phyloP scores from a whole-genome alignment of 192 early-diverging fungal species.

The Coemansia umbellata region DNA sequence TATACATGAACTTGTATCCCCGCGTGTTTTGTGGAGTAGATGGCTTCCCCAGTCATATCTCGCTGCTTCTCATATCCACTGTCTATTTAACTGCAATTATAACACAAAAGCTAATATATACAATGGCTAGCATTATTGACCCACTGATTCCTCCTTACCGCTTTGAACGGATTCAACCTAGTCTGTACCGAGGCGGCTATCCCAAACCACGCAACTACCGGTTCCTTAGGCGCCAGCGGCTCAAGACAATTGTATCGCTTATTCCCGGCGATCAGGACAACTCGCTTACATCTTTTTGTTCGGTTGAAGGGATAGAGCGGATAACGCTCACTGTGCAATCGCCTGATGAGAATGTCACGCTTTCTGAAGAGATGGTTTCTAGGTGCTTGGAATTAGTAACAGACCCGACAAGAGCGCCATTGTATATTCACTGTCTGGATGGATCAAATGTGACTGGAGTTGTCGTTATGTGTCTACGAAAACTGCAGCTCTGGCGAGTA shows the following conservation, averaged over 20 bases:
- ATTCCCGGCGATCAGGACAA: slow-evolving; percentile 68
- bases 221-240: slow-evolving; percentile 70
- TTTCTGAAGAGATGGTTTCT: slow-evolving; percentile 70
- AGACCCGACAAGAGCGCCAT: slow-evolving; percentile 64
- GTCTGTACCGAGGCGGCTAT: slow-evolving; percentile 83
- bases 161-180: slow-evolving; percentile 79
- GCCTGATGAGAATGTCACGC: slow-evolving; percentile 83
- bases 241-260: slow-evolving; percentile 80
- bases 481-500: slow-evolving; percentile 85
- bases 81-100: too few relatives aligned
- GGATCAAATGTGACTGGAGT: slow-evolving; percentile 83
- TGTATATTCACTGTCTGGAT: slow-evolving; percentile 90
- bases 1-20: too few relatives aligned
- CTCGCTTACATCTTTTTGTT: slow-evolving; percentile 62
- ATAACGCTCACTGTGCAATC: slow-evolving; percentile 73
- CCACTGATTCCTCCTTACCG: slow-evolving; percentile 67
- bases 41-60: too few relatives aligned
- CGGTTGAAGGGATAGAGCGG: slow-evolving; percentile 57
- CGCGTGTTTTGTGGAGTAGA: too few relatives aligned
- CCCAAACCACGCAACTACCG: slow-evolving; percentile 81
- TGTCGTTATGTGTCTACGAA: slow-evolving; percentile 80
- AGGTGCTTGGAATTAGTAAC: slow-evolving; percentile 70
- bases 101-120: too few relatives aligned
- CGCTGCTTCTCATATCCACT: too few relatives aligned
- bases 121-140: slow-evolving; percentile 44